Evolutionary conservation across 148 eudicot species (phyloP).

Genomic region (Simmondsia chinensis): DNA sequence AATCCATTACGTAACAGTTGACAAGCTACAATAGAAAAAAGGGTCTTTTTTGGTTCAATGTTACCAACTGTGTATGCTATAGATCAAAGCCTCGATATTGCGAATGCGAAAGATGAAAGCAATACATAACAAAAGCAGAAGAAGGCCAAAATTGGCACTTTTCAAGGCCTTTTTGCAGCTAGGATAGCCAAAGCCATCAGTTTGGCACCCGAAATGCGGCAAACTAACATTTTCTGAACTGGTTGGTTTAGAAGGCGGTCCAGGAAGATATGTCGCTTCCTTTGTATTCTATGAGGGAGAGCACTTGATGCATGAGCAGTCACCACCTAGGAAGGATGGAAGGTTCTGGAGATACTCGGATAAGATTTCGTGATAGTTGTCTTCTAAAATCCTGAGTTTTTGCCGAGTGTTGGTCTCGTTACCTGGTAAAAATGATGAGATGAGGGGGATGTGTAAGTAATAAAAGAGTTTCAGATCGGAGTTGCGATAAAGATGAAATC

Average conservation of each 20-base stretch:
- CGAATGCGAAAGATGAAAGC: conserved; percentile 6
- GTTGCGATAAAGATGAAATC: background rate
- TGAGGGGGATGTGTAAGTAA: background rate
- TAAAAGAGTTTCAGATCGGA: background rate
- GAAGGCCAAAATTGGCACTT: conserved; percentile 19
- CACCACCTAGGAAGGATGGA: conserved; percentile 52
- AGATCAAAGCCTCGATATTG: no score
- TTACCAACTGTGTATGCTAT: no score
- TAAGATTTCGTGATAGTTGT: conserved; percentile 30
- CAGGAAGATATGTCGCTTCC: conserved; percentile 6
- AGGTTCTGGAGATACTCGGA: conserved; percentile 27
- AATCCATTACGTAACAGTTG: no score
- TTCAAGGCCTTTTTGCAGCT: conserved; percentile 17
- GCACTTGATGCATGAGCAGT: conserved; percentile 49
- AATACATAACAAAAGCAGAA: conserved; percentile 16
- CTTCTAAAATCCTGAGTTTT: conserved; percentile 38
- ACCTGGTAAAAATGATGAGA: conserved; percentile 42
- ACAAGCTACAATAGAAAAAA: no score
- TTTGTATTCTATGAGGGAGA: background rate
- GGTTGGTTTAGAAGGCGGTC: background rate
- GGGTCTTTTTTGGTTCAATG: no score
- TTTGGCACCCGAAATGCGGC: conserved; percentile 1
- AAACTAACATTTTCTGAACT: conserved; percentile 4
- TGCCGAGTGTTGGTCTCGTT: conserved; percentile 42
- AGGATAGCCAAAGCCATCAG: conserved; percentile 8